Conservation (phyloP, 768 basidiomycete species). For the Hirschioporus abietinus region DNA sequence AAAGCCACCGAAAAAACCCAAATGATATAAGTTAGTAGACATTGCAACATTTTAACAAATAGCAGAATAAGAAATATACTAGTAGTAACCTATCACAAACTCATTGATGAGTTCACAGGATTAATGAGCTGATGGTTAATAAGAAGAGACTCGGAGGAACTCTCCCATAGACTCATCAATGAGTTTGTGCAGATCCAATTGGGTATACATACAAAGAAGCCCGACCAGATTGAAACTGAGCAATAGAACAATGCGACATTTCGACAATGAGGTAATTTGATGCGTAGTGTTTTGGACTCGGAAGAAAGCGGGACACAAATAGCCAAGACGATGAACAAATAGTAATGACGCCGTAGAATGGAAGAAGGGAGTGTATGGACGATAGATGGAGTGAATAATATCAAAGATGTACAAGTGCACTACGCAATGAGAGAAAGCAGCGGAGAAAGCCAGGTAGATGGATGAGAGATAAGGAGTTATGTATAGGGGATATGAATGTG, state of each 20-base stretch:
- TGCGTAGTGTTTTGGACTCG: not conserved
- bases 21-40: not conserved
- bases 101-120: not conserved
- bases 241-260: not conserved
- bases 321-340: not conserved
- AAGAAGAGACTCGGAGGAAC: not conserved
- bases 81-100: not conserved
- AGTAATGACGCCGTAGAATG: no score
- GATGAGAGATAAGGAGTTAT: not conserved
- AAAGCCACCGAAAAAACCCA: not conserved
- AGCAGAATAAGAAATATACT: not conserved
- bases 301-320: not conserved
- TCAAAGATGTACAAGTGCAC: not conserved
- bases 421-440: not conserved
- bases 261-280: not conserved
- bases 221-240: not conserved
- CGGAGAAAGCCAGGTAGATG: not conserved
- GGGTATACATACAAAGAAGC: not conserved
- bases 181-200: not conserved
- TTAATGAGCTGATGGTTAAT: not conserved
- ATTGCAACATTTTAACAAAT: not conserved
- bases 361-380: no score
- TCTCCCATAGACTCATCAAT: not conserved
- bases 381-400: not conserved
- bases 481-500: not conserved